phyloP scores from a whole-genome alignment of 768 basidiomycete genomes.

The Boletus vinaceobasis region DNA sequence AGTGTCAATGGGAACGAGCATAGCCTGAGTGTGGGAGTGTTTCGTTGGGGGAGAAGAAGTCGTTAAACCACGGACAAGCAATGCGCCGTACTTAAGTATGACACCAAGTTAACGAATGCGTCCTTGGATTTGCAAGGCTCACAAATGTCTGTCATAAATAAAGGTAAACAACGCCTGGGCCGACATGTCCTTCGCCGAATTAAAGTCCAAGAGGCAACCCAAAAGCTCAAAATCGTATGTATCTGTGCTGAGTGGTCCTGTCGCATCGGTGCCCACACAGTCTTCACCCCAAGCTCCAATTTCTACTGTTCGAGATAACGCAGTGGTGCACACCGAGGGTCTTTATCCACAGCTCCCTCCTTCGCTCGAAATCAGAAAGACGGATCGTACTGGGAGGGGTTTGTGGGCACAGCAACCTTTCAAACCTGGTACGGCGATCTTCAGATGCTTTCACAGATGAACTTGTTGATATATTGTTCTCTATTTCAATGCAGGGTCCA shows the following conservation, averaged over 20 bases:
- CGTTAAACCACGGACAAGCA: background rate
- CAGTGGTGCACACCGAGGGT: slow-evolving; percentile 1
- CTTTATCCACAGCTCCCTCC: slow-evolving; percentile 36
- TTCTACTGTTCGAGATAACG: background rate
- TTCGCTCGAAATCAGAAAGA: slow-evolving; percentile 38
- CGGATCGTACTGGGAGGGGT: slow-evolving; percentile 41
- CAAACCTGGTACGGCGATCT: slow-evolving; percentile 35
- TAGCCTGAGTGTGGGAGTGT: background rate
- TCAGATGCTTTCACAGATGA: background rate
- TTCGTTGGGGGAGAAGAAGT: background rate
- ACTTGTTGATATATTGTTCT: background rate
- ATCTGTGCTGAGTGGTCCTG: slow-evolving; percentile 23
- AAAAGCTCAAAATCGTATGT: slow-evolving; percentile 37
- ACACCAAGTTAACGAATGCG: too few relatives aligned
- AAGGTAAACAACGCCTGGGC: slow-evolving; percentile 2
- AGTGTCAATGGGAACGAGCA: background rate
- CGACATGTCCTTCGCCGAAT: slow-evolving; percentile 35
- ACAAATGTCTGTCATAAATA: slow-evolving; percentile 3
- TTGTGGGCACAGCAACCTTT: slow-evolving; percentile 39
- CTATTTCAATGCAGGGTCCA: slow-evolving; percentile 45
- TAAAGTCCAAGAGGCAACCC: slow-evolving; percentile 30
- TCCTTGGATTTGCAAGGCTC: too few relatives aligned
- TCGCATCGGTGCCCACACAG: slow-evolving; percentile 22
- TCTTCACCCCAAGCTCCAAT: slow-evolving; percentile 22
- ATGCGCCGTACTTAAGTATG: too few relatives aligned